Base-by-base conservation (phyloP, 768 basidiomycete genomes). In the Scleroderma citrinum region DNA sequence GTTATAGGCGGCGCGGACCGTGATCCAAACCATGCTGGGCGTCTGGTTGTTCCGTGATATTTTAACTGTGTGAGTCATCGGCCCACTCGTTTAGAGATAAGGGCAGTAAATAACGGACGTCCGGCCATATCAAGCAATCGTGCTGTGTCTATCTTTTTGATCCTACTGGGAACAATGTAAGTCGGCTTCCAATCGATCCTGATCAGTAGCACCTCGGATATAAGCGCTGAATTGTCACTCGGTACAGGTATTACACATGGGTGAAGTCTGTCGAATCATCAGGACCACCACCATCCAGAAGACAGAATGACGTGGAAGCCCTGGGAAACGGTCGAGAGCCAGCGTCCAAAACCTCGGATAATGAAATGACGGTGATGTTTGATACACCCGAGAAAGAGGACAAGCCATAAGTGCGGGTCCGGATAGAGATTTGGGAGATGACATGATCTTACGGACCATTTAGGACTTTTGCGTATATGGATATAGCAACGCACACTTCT, bases 1-100 rank as follows among this genome's bases (percentile, higher is more conserved):
- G 17, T 52, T 45, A 41, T 54, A 86, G 88, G 85, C 89, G 24
- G 85, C 85, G 7, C 76, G 86, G 49, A 87, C 87, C 7, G 91
- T 92, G 17, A 70, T 94, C 20, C 91, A 94, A 64, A 91, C 88
- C 14, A 68, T 89, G 32, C 69, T 92, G 20, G 88, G 87, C 7
- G 84, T 89, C 19, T 82, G 76, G 75, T 67, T 89, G 16, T 92
- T 92, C 64, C 70, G 73, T 5, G 91, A 94, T 59, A 55, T 87
- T 50, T 70, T 92, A 37, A 87, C 81, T 2, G 69, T 73, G 88
- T 90, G 68, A 55, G 84, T 75, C 20, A 43, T 34, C 24, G 26
- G 26, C 23, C 2, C 19, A 53, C 30, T 21, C 23, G 7, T 54
- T 39, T 16, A 23, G 24, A 19, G 7, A 24, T 29, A 10, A 36